Evolutionary conservation across 148 eudicot species (phyloP), one percentile per base, ranked within the genome.

Genomic region (Fagopyrum homotropicum): DNA sequence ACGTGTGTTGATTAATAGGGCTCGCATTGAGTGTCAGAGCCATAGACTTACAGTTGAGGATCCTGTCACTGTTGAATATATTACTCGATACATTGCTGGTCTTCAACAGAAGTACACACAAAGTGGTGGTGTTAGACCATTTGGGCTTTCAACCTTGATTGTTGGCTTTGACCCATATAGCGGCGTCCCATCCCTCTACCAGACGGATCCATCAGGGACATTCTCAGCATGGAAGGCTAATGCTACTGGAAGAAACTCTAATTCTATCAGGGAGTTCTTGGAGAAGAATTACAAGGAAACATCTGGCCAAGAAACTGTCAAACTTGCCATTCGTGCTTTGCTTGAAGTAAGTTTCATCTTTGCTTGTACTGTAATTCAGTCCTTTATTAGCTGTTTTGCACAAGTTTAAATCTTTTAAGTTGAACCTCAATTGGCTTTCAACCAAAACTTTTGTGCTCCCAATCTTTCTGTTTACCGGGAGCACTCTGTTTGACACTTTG

Each of bases 201-300:
- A 95, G 87, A 95, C 99, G 47, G 99, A 95, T 84, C 99, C 99
- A 75, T 95, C 99, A 15, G 99, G 99, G 22, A 95, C 99, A 9
- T 95, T 95, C 81, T 92, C 99, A 19, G 98, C 99, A 3, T 95
- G 99, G 99, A 95, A 95, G 81, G 99, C 99, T 70, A 95, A 95
- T 85, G 96, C 98, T 43, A 95, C 99, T 74, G 99, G 99, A 49
- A 89, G 99, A 83, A 95, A 95, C 86, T 95, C 97, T 22, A 95
- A 95, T 72, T 95, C 99, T 1, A 83, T 92, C 54, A 79, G 97
- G 72, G 99, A 95, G 78, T 95, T 87, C 77, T 74, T 95, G 83
- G 99, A 92, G 83, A 95, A 95, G 85, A 95, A 95, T 76, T 95
- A 95, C 79, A 90, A 85, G 75, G 99, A 95, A 85, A 92, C 97